Evolutionary conservation across 2,329 filamentous ascomycete genomes (phyloP), one percentile per base, ranked within the genome.

Genomic region (Aspergillus fumigatiaffinis): DNA sequence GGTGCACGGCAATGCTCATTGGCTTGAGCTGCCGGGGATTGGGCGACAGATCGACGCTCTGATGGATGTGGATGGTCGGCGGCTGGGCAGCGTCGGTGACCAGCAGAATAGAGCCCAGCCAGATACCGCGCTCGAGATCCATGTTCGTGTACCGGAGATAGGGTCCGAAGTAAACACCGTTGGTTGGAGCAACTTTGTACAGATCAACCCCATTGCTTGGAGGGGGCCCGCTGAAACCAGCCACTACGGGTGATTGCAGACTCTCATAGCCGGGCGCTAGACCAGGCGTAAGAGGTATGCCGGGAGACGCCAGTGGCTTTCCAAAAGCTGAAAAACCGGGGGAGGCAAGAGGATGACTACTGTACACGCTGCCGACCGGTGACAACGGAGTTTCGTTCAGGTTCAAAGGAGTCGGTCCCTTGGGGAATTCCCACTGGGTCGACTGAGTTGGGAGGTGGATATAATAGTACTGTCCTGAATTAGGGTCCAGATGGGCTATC

Each of bases 381-480:
- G 93, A 97, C 56, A 97, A 77, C 0, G 93, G 93, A 17, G 86
- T 82, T 14, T 89, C 84, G 58, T 95, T 92, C 62, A 96, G 84
- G 61, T 91, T 90, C 54, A 97, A 81, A 1, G 93, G 93, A 25
- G 91, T 96, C 0, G 92, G 92, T 0, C 93, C 93, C 76, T 97
- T 97, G 28, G 94, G 94, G 65, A 97, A 97, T 69, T 99, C 94
- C 94, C 94, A 99, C 71, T 99, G 94, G 0, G 94, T 99, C 2
- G 92, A 91, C 71, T 97, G 94, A 0, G 91, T 92, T 1, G 92
- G 90, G 29, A 99, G 82, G 73, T 99, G 94, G 58, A 99, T 99
- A 70, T 99, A 99, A 74, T 99, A 99, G 75, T 97, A 99, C 71
- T 97, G 93, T 1, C 94, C 94, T 2, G 93, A 97, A 70, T 90